These are phyloP conservation scores for Nitzschia putrida DNA, from an alignment of 108 stramenopile species.

Conservation along the genomic window DNA sequence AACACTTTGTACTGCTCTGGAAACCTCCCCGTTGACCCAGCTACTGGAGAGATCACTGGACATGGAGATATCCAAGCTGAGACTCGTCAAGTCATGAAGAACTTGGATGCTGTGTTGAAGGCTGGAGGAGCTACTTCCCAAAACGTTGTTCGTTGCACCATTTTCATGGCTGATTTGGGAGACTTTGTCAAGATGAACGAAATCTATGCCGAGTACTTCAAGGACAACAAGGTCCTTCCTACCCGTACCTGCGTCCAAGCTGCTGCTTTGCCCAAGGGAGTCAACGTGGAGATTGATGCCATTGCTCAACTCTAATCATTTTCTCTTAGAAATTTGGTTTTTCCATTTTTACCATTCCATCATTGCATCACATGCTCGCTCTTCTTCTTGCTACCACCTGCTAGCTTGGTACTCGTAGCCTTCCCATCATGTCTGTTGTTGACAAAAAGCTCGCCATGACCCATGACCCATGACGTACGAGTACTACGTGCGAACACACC, in stretches of 20 bases:
- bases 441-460: no score
- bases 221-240: slow-evolving; percentile 44
- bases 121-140: slow-evolving; percentile 38
- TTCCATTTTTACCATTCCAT: no score
- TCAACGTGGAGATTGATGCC: slow-evolving; percentile 61
- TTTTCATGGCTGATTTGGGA: slow-evolving; percentile 48
- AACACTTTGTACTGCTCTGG: slow-evolving; percentile 53
- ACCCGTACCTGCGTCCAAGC: slow-evolving; percentile 55
- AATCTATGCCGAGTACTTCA: slow-evolving; percentile 57
- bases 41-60: slow-evolving; percentile 41
- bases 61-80: slow-evolving; percentile 45
- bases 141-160: slow-evolving; percentile 55
- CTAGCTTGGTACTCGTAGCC: no score
- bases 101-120: slow-evolving; percentile 50
- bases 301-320: slow-evolving; percentile 35
- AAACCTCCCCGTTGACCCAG: slow-evolving; percentile 46
- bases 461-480: no score
- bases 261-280: slow-evolving; percentile 51
- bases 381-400: no score
- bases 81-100: slow-evolving; percentile 45
- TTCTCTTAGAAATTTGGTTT: no score
- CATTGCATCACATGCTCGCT: no score
- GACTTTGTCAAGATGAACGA: slow-evolving; percentile 55
- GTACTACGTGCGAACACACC: no score
- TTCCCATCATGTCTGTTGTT: no score